phyloP scores from a whole-genome alignment of 805 yeast species.

The Saturnispora kantuleensis region DNA sequence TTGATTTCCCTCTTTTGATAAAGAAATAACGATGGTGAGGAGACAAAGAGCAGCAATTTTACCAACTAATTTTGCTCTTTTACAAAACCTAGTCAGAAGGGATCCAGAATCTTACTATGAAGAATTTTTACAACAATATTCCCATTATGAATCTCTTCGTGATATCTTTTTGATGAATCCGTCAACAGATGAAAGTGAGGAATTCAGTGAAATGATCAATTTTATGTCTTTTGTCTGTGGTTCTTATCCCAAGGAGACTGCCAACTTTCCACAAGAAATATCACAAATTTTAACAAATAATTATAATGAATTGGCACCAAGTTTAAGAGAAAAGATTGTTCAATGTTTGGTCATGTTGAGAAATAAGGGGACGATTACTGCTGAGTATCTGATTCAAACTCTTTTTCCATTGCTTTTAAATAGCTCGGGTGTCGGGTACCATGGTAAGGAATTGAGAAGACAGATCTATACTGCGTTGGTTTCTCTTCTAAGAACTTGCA shows the following conservation, averaged over 20 bases:
- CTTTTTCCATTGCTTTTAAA: conserved; percentile 71
- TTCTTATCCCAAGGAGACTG: conserved; percentile 85
- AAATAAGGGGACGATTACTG: conserved; percentile 67
- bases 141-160: conserved; percentile 84
- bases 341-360: conserved; percentile 84
- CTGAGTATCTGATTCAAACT: conserved; percentile 77
- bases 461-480: conserved; percentile 76
- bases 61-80: conserved; percentile 82
- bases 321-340: conserved; percentile 81
- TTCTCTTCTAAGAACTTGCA: conserved; percentile 68
- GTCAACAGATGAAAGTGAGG: conserved; percentile 46
- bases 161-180: conserved; percentile 79
- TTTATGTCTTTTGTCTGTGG: conserved; percentile 87
- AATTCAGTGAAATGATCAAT: conserved; percentile 76
- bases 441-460: conserved; percentile 73
- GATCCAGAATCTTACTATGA: conserved; percentile 93
- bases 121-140: conserved; percentile 85
- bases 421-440: conserved; percentile 41
- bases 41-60: conserved; percentile 85
- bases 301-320: conserved; percentile 76
- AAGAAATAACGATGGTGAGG: conserved; percentile 53
- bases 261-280: conserved; percentile 73
- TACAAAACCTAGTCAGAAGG: conserved; percentile 86
- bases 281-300: conserved; percentile 57
- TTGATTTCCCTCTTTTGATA: conserved; percentile 1